Conservation (phyloP, 352 stramenopile species). For the Nothophytophthora sp. region DNA sequence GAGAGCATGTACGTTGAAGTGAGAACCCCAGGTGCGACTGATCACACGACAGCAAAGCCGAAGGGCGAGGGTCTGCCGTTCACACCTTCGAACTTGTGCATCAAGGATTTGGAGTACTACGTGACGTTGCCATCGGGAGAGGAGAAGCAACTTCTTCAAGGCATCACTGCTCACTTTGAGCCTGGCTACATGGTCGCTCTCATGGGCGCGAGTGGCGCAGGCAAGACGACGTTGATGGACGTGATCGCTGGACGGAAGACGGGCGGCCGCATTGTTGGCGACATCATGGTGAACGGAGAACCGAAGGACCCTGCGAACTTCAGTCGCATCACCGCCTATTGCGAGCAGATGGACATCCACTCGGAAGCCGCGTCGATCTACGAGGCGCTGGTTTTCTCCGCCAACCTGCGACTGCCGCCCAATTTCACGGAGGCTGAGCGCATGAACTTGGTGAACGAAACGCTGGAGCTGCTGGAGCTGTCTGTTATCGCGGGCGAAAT, state of each 20-base stretch:
- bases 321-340: conserved; percentile 53
- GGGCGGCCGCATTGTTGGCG: conserved; percentile 64
- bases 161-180: conserved; percentile 55
- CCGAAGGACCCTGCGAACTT: conserved; percentile 83
- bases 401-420: conserved; percentile 75
- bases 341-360: conserved; percentile 90
- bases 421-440: conserved; percentile 39
- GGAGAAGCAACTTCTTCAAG: conserved; percentile 44
- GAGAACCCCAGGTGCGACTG: conserved; percentile 12
- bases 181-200: conserved; percentile 67
- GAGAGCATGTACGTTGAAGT: conserved; percentile 44
- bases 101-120: conserved; percentile 56
- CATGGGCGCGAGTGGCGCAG: conserved; percentile 68
- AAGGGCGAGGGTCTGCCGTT: conserved; percentile 41
- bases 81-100: conserved; percentile 43
- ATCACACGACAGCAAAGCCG: background rate
- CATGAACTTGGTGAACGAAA: conserved; percentile 55
- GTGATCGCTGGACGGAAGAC: conserved; percentile 64
- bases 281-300: conserved; percentile 91
- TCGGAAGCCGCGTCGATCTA: conserved; percentile 81
- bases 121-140: conserved; percentile 63
- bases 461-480: conserved; percentile 62
- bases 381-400: conserved; percentile 92
- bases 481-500: conserved; percentile 42
- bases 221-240: conserved; percentile 68